Percentiles rank a stretch among this genome's conserved stretches.
Conservation (phyloP, 768 basidiomycete genomes). For the Amanita pseudoporphyria region DNA sequence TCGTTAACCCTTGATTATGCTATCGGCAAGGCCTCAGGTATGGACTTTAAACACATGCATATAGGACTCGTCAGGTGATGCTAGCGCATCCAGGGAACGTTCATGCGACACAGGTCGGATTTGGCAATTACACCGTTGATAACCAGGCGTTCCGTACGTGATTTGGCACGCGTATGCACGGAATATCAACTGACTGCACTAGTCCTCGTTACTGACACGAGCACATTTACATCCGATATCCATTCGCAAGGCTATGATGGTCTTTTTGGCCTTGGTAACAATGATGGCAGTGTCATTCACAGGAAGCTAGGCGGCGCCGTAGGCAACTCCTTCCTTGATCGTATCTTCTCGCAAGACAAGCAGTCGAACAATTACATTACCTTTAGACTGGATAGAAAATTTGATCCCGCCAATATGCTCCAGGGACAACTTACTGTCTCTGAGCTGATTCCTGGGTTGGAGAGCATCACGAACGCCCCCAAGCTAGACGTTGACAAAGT, state of each 20-base stretch:
- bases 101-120: conserved; percentile 38
- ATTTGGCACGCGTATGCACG: neutral
- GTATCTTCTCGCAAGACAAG: conserved; percentile 52
- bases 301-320: conserved; percentile 38
- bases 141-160: conserved; percentile 61
- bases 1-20: conserved; percentile 54
- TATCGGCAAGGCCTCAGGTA: conserved; percentile 56
- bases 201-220: conserved; percentile 60
- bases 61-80: neutral
- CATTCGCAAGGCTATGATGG: conserved; percentile 56
- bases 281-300: conserved; percentile 54
- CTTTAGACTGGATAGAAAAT: conserved; percentile 51
- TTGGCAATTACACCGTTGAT: conserved; percentile 48
- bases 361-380: conserved; percentile 57
- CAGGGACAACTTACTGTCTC: conserved; percentile 64
- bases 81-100: conserved; percentile 37
- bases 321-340: conserved; percentile 53
- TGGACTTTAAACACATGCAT: conserved; percentile 7
- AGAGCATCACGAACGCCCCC: conserved; percentile 51
- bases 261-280: conserved; percentile 72
- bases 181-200: conserved; percentile 3
- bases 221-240: conserved; percentile 54
- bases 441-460: conserved; percentile 52
- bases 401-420: conserved; percentile 39
- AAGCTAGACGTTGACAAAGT: conserved; percentile 61